Conservation (phyloP, 257 asterid species). For the Cinchona pubescens region DNA sequence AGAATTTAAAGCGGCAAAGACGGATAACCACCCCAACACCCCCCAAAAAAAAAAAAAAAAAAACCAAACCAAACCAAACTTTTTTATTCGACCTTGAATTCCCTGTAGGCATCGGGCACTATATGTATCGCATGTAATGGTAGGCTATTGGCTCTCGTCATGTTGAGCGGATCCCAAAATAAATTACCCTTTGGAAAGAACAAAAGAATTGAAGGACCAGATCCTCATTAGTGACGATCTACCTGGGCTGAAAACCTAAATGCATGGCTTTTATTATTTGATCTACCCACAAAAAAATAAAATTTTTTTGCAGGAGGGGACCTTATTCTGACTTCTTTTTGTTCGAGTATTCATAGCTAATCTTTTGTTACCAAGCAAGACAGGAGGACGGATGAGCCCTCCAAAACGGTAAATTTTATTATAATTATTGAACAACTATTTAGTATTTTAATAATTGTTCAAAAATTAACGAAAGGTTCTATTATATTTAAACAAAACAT, state of each 20-base stretch:
- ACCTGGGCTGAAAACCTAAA: background rate
- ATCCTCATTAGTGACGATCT: background rate
- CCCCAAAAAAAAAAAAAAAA: too few species aligned
- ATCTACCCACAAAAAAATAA: background rate
- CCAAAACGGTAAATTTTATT: too few species aligned
- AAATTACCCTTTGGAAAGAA: background rate
- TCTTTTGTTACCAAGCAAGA: background rate
- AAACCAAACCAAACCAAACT: too few species aligned
- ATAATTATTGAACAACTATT: too few species aligned
- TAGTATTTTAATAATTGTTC: too few species aligned
- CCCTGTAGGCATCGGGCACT: background rate
- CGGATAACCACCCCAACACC: background rate
- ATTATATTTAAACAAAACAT: too few species aligned
- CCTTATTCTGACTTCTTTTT: background rate
- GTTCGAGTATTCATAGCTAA: background rate
- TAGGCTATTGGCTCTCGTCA: background rate
- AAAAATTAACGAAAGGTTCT: too few species aligned
- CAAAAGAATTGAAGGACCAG: background rate
- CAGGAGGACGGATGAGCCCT: background rate
- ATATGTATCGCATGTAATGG: background rate
- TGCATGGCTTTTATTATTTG: background rate
- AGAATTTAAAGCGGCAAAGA: constrained; percentile 14
- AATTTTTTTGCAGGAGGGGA: background rate
- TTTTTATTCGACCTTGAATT: background rate
- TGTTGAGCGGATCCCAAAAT: background rate